A percentile compares a stretch with the other conserved stretches of the same genome.
These are phyloP conservation scores for Colletotrichum nymphaeae DNA, from an alignment of 2,329 filamentous ascomycete genomes.

Conservation along the genomic window DNA sequence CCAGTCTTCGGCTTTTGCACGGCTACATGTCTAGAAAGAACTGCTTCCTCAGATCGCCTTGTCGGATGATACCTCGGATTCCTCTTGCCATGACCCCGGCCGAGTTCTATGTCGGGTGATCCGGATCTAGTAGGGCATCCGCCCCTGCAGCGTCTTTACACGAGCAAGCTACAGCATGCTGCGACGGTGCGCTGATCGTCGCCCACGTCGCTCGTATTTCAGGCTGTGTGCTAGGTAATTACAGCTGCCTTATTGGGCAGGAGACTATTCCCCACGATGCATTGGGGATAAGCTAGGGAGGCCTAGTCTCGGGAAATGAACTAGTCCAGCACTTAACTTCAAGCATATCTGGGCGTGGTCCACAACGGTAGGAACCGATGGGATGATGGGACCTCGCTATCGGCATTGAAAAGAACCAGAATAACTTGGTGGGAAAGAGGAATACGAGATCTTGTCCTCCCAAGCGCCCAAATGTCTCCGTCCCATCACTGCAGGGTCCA, in stretches of 20 bases:
- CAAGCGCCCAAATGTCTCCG: not conserved
- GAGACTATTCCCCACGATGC: not conserved
- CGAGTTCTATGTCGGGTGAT: not conserved
- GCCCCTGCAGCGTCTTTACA: not conserved
- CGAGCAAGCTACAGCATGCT: not conserved
- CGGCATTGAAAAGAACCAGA: not conserved
- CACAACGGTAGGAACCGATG: conserved; percentile 14
- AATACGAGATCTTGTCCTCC: conserved; percentile 21
- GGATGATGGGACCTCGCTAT: not conserved
- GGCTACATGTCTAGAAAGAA: not conserved
- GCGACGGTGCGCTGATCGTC: conserved; percentile 18
- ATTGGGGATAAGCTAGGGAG: conserved; percentile 16
- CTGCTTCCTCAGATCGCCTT: not conserved
- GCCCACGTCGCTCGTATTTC: conserved; percentile 13
- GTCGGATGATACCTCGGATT: not conserved
- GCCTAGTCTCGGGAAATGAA: conserved; percentile 25
- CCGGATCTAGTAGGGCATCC: not conserved
- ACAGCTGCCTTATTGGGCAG: conserved; percentile 30
- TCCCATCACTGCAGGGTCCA: conserved; percentile 15
- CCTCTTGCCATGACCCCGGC: not conserved
- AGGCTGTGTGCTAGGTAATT: conserved; percentile 17
- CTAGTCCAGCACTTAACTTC: conserved; percentile 10
- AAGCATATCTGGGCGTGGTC: conserved; percentile 22
- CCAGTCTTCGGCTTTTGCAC: not conserved
- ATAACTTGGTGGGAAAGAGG: not conserved